phyloP scores from a whole-genome alignment of 805 yeast species.

The Huiozyma naganishii region DNA sequence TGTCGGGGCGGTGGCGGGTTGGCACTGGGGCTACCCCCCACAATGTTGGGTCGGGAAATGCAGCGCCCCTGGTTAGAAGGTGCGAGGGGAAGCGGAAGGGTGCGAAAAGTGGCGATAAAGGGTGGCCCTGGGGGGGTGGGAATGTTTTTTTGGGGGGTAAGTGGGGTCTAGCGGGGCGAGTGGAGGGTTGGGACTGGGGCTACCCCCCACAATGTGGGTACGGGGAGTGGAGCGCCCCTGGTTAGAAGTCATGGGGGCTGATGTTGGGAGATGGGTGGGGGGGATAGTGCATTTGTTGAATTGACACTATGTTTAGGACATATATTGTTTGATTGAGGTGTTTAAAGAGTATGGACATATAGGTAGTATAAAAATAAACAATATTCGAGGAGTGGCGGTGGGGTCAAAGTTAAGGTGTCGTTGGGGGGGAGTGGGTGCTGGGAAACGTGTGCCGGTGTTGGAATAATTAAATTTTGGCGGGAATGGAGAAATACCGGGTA shows the following conservation, averaged over 20 bases:
- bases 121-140: not conserved
- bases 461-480: too few relatives aligned
- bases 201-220: not conserved
- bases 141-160: not conserved
- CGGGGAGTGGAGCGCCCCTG: not conserved
- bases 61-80: too few relatives aligned
- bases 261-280: not conserved
- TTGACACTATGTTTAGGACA: too few relatives aligned
- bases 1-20: not conserved
- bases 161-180: not conserved
- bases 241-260: not conserved
- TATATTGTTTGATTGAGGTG: not conserved
- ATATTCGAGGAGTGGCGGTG: not conserved
- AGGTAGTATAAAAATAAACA: not conserved
- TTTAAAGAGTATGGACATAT: not conserved
- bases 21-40: not conserved
- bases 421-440: not conserved
- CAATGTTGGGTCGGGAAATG: constrained; percentile 49
- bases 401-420: not conserved
- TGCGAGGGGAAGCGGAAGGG: too few relatives aligned
- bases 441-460: not conserved
- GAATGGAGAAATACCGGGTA: too few relatives aligned
- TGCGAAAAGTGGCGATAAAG: too few relatives aligned
- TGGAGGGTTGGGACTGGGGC: not conserved
- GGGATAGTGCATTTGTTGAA: too few relatives aligned